Evolutionary conservation across 495 filamentous ascomycete genomes (phyloP).

Genomic region (Tuber magnatum): DNA sequence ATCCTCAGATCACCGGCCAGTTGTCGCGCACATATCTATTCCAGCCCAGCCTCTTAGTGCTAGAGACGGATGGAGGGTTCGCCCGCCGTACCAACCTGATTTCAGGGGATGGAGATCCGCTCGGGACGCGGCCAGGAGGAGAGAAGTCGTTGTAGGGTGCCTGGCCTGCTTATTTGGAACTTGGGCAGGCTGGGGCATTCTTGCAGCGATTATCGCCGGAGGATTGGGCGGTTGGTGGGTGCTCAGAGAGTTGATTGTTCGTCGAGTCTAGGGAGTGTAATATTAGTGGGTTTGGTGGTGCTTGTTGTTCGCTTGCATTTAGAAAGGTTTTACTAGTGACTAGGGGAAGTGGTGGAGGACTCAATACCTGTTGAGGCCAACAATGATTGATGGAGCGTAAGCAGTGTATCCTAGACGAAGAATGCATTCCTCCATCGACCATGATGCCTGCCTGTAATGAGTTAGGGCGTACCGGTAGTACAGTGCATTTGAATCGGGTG

Average conservation of each 20-base stretch:
- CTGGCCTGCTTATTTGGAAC: slow-evolving; percentile 20
- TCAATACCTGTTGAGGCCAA: background rate
- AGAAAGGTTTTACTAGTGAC: background rate
- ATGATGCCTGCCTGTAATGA: background rate
- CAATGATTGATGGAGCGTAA: background rate
- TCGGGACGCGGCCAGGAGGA: slow-evolving; percentile 21
- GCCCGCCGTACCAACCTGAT: slow-evolving; percentile 6
- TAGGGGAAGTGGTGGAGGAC: background rate
- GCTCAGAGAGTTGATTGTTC: slow-evolving; percentile 9
- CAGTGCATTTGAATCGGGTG: background rate
- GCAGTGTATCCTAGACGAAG: background rate
- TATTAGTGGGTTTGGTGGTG: background rate
- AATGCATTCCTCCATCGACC: background rate
- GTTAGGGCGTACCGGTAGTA: background rate
- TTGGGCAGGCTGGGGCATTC: slow-evolving; percentile 13
- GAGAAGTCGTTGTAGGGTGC: slow-evolving; percentile 34
- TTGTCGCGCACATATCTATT: slow-evolving; percentile 27
- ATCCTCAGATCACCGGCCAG: slow-evolving; percentile 74
- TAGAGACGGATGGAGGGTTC: slow-evolving; percentile 4
- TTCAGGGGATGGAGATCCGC: slow-evolving; percentile 23
- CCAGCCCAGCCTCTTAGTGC: slow-evolving; percentile 8
- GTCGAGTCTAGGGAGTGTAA: background rate
- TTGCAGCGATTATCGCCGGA: slow-evolving; percentile 26
- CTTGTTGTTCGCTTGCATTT: background rate
- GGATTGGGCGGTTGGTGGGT: slow-evolving; percentile 28